Percentiles rank a stretch among this genome's conserved stretches.
These are phyloP conservation scores for Cordyceps cateniannulata DNA, from an alignment of 2,329 filamentous ascomycete genomes.

Conservation along the genomic window DNA sequence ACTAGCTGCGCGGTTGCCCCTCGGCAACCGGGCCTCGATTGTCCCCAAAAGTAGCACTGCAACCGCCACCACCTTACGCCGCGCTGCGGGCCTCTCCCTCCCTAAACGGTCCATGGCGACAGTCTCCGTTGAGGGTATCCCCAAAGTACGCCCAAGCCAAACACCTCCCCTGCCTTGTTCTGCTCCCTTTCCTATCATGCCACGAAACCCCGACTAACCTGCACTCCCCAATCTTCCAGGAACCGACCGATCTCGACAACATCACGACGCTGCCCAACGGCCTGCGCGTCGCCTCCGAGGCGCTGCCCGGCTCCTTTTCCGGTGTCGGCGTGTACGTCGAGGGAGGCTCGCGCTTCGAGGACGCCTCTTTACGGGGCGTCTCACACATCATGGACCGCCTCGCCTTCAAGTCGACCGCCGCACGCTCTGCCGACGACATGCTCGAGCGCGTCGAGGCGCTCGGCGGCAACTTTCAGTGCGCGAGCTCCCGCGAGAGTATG, in stretches of 20 bases:
- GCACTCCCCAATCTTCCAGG: constrained; percentile 28
- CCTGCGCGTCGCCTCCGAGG: constrained; percentile 88
- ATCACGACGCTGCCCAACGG: constrained; percentile 90
- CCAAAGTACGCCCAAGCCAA: constrained; percentile 23
- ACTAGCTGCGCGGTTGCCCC: constrained; percentile 26
- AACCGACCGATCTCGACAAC: constrained; percentile 79
- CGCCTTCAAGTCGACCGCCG: constrained; percentile 83
- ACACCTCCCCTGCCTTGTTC: not conserved
- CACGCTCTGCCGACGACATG: constrained; percentile 73
- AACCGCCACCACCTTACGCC: constrained; percentile 17
- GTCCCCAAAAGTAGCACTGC: constrained; percentile 14
- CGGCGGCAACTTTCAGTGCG: constrained; percentile 94
- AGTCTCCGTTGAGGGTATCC: constrained; percentile 29
- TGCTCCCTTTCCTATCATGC: not conserved
- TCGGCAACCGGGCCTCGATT: constrained; percentile 18
- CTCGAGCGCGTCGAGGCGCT: constrained; percentile 80
- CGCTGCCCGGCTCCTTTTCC: constrained; percentile 87
- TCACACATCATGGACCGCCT: constrained; percentile 95
- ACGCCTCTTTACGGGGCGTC: constrained; percentile 73
- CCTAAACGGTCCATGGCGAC: constrained; percentile 26
- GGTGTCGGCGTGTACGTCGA: constrained; percentile 95
- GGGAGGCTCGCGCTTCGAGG: constrained; percentile 91
- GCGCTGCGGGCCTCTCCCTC: constrained; percentile 17
- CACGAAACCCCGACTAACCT: not conserved
- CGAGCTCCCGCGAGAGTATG: constrained; percentile 86